Evolutionary conservation across 495 filamentous ascomycete genomes (phyloP), one percentile per base, ranked within the genome.

Genomic region (Tuber melanosporum): DNA sequence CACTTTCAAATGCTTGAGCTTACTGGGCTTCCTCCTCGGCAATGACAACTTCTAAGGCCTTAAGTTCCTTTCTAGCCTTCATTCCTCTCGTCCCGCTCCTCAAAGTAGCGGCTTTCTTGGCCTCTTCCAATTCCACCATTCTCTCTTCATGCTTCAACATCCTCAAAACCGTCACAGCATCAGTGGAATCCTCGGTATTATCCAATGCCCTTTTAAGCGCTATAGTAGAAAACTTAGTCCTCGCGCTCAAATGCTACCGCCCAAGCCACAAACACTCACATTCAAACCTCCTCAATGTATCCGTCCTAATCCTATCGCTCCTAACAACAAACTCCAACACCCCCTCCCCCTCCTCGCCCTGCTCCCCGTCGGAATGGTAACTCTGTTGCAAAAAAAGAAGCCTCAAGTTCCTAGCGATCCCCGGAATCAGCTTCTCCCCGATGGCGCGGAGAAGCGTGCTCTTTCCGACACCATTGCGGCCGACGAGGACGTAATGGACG

Each of bases 401-500:
- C 17, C 91, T 85, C 7, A 90, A 90, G 44, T 88, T 84, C 81
- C 90, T 89, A 1, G 92, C 90, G 74, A 95, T 92, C 1, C 92
- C 92, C 2, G 93, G 92, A 66, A 95, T 92, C 49, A 93, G 86
- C 80, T 93, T 93, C 73, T 93, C 89, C 15, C 89, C 91, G 74
- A 95, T 90, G 32, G 93, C 91, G 75, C 89, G 88, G 47, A 94
- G 84, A 39, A 95, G 84, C 3, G 92, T 95, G 26, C 91, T 92
- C 83, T 95, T 95, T 9, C 93, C 93, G 6, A 89, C 89, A 2
- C 93, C 93, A 86, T 95, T 95, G 39, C 91, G 86, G 0, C 92
- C 92, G 36, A 94, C 85, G 14, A 95, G 84, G 0, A 91, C 92
- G 85, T 94, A 94, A 71, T 90, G 87, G 42, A 89, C 85, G 0